Evolutionary conservation across 148 eudicot genomes (phyloP).

Genomic region (Diospyros lotus): DNA sequence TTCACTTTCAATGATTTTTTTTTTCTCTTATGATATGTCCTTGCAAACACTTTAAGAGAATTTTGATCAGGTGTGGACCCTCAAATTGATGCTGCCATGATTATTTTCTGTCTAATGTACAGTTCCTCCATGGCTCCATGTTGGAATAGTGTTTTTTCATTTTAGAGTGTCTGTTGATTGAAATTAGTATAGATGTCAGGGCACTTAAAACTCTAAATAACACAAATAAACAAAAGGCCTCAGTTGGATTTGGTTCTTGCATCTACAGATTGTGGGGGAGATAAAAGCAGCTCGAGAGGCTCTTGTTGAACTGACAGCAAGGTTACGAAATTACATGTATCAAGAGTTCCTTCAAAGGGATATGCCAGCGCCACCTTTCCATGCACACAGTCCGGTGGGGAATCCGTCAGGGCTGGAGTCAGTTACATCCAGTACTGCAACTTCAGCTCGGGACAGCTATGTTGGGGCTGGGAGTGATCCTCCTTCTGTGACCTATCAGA

Average conservation of each 20-base stretch:
- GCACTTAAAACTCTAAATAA: neutral
- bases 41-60: neutral
- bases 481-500: conserved; percentile 37
- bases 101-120: neutral
- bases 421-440: conserved; percentile 34
- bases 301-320: conserved; percentile 79
- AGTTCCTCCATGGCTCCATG: neutral
- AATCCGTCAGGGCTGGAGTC: conserved; percentile 37
- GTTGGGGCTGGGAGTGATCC: conserved; percentile 40
- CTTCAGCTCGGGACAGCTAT: conserved; percentile 30
- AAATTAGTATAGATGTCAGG: neutral
- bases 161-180: neutral
- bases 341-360: conserved; percentile 61
- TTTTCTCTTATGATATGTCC: neutral
- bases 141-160: neutral
- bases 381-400: conserved; percentile 37
- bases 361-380: conserved; percentile 34
- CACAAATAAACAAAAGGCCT: neutral
- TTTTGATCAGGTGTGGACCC: neutral
- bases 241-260: neutral
- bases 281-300: conserved; percentile 95
- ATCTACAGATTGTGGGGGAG: conserved; percentile 83
- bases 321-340: conserved; percentile 63
- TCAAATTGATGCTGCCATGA: neutral
- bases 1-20: neutral